Evolutionary conservation across 2,329 filamentous ascomycete genomes (phyloP).

Genomic region (Rugonectria rugulosa): DNA sequence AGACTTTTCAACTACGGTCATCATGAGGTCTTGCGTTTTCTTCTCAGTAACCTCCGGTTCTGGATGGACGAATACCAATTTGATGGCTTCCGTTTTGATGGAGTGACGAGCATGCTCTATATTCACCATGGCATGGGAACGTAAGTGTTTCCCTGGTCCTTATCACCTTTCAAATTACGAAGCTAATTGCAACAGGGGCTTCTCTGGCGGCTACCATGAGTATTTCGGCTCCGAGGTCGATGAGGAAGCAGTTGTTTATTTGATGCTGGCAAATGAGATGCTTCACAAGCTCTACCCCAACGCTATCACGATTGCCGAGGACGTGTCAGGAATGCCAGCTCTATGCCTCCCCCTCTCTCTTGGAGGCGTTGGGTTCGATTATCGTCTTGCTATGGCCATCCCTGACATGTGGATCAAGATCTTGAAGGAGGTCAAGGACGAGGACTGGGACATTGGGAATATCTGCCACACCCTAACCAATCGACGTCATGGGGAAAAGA

Average conservation of each 20-base stretch:
- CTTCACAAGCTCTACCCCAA: slow-evolving; percentile 89
- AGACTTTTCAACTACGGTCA: slow-evolving; percentile 96
- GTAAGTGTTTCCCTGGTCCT: slow-evolving; percentile 64
- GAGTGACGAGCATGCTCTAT: slow-evolving; percentile 98
- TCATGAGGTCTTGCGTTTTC: slow-evolving; percentile 94
- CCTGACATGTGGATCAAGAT: slow-evolving; percentile 99
- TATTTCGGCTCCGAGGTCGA: slow-evolving; percentile 93
- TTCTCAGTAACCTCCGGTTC: slow-evolving; percentile 93
- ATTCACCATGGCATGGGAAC: slow-evolving; percentile 95
- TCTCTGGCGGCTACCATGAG: slow-evolving; percentile 97
- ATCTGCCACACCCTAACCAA: slow-evolving; percentile 91
- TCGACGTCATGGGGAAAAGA: slow-evolving; percentile 94
- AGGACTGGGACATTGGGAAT: slow-evolving; percentile 88
- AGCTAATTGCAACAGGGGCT: slow-evolving; percentile 67
- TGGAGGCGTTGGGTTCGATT: slow-evolving; percentile 95
- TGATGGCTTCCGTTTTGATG: slow-evolving; percentile 97
- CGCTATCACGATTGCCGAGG: slow-evolving; percentile 91
- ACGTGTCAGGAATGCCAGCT: slow-evolving; percentile 99
- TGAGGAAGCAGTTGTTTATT: slow-evolving; percentile 91
- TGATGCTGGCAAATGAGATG: slow-evolving; percentile 97
- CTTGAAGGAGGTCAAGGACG: slow-evolving; percentile 89
- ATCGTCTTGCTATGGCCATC: slow-evolving; percentile 95
- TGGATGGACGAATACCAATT: slow-evolving; percentile 99
- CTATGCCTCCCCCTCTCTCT: slow-evolving; percentile 85
- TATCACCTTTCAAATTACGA: neutral